Evolutionary conservation across 768 basidiomycete species (phyloP).

Genomic region (Trametopsis cervina): DNA sequence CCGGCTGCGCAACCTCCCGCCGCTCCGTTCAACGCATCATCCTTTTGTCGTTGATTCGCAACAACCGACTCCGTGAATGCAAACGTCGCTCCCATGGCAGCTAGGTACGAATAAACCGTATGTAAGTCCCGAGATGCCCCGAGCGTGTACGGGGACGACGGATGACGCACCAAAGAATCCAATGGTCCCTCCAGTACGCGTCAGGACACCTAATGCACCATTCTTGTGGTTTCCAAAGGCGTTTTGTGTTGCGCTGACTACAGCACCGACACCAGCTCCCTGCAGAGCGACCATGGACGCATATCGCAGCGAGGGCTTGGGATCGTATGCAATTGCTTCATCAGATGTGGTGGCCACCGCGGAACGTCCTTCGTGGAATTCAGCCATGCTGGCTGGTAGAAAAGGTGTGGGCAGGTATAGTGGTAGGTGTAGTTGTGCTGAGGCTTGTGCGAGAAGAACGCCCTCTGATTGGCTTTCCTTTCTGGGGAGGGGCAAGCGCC

Average conservation of each 20-base stretch:
- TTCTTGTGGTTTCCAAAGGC: conserved; percentile 67
- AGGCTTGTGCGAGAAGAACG: neutral
- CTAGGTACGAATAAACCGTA: conserved; percentile 32
- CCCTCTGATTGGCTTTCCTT: neutral
- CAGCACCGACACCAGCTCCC: conserved; percentile 55
- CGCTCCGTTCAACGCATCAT: conserved; percentile 79
- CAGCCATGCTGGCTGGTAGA: conserved; percentile 19
- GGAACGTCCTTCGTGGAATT: conserved; percentile 12
- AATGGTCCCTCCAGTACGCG: conserved; percentile 83
- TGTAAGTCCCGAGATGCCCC: conserved; percentile 5
- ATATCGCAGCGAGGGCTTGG: conserved; percentile 48
- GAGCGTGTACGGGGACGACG: neutral
- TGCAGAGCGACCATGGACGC: conserved; percentile 57
- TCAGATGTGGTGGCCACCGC: conserved; percentile 6
- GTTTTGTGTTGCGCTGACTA: conserved; percentile 74
- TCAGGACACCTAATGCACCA: conserved; percentile 82
- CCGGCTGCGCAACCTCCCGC: conserved; percentile 91
- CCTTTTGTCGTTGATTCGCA: conserved; percentile 71
- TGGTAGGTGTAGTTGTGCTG: conserved; percentile 4
- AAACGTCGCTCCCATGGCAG: conserved; percentile 85
- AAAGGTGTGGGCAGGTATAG: conserved; percentile 10
- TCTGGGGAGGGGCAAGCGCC: neutral
- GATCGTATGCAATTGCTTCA: conserved; percentile 29
- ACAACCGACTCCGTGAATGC: conserved; percentile 75
- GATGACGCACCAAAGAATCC: conserved; percentile 76